Percentiles rank a stretch among this genome's conserved stretches.
phyloP scores from a whole-genome alignment of 495 filamentous ascomycete species.

The Daldinia concentrica region DNA sequence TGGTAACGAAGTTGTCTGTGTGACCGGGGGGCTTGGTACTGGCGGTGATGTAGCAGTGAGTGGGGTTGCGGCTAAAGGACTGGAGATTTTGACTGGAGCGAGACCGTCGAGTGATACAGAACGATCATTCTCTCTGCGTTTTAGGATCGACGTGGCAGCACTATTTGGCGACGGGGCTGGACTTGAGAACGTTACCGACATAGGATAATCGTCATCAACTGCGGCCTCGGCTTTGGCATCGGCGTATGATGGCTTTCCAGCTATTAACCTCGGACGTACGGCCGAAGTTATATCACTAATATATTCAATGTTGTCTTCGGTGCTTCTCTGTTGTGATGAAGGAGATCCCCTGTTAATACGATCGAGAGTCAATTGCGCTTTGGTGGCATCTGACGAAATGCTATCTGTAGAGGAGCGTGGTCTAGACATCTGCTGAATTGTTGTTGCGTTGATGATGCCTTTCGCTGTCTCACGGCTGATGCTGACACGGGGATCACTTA shows the following conservation, averaged over 20 bases:
- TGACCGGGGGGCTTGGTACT: slow-evolving; percentile 11
- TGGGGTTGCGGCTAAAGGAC: slow-evolving; percentile 31
- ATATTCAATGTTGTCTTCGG: slow-evolving; percentile 14
- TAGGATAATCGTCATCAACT: slow-evolving; percentile 37
- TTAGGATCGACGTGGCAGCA: slow-evolving; percentile 44
- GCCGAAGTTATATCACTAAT: slow-evolving; percentile 5
- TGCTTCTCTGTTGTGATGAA: slow-evolving; percentile 20
- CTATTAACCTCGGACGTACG: slow-evolving; percentile 41
- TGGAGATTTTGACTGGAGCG: slow-evolving; percentile 39
- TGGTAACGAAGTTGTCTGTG: slow-evolving; percentile 14
- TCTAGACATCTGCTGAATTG: slow-evolving; percentile 6
- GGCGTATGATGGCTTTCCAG: slow-evolving; percentile 49
- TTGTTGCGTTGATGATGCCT: slow-evolving; percentile 42
- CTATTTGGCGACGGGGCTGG: slow-evolving; percentile 46
- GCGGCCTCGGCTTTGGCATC: slow-evolving; percentile 43
- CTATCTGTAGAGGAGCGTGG: slow-evolving; percentile 43
- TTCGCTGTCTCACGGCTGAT: slow-evolving; percentile 53
- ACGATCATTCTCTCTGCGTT: slow-evolving; percentile 47
- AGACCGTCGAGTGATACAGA: slow-evolving; percentile 42
- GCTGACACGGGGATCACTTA: slow-evolving; percentile 58
- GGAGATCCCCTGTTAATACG: slow-evolving; percentile 49
- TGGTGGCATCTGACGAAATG: slow-evolving; percentile 48
- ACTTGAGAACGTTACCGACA: slow-evolving; percentile 49
- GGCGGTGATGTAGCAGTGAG: slow-evolving; percentile 25
- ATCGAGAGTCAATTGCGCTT: slow-evolving; percentile 52